Conservation (phyloP, 108 stramenopile species). For the Discostella stelligeroides region DNA sequence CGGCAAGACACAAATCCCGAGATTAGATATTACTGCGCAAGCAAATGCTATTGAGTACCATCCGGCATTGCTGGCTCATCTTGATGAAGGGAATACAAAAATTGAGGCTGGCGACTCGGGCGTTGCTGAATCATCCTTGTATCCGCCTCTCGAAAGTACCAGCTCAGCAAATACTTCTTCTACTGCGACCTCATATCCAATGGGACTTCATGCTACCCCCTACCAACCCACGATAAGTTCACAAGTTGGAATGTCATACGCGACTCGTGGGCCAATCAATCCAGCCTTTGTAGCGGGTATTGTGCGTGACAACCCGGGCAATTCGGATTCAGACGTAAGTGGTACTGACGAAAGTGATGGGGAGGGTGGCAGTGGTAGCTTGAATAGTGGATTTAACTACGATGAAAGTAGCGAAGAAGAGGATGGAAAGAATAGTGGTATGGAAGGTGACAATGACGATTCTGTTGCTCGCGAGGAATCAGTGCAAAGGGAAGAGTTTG, state of each 20-base stretch:
- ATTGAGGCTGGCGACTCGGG: background rate
- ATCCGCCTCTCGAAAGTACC: background rate
- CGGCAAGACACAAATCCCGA: slow-evolving; percentile 81
- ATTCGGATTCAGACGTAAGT: slow-evolving; percentile 71
- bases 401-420: slow-evolving; percentile 60
- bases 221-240: background rate
- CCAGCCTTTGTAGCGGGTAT: slow-evolving; percentile 10
- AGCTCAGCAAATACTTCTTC: background rate
- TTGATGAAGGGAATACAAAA: slow-evolving; percentile 27
- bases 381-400: slow-evolving; percentile 27
- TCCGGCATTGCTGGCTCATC: slow-evolving; percentile 85
- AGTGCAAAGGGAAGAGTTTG: slow-evolving; percentile 79
- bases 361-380: slow-evolving; percentile 33
- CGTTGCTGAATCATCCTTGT: slow-evolving; percentile 11
- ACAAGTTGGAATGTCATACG: background rate
- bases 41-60: slow-evolving; percentile 89
- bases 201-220: background rate
- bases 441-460: slow-evolving; percentile 50
- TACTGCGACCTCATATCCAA: background rate
- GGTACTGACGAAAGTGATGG: slow-evolving; percentile 56
- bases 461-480: slow-evolving; percentile 63
- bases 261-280: slow-evolving; percentile 4
- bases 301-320: slow-evolving; percentile 4
- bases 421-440: slow-evolving; percentile 13
- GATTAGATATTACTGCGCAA: slow-evolving; percentile 83